These are phyloP conservation scores for Wallacemonas collosoma DNA, from an alignment of 208 protist species.

Conservation along the genomic window DNA sequence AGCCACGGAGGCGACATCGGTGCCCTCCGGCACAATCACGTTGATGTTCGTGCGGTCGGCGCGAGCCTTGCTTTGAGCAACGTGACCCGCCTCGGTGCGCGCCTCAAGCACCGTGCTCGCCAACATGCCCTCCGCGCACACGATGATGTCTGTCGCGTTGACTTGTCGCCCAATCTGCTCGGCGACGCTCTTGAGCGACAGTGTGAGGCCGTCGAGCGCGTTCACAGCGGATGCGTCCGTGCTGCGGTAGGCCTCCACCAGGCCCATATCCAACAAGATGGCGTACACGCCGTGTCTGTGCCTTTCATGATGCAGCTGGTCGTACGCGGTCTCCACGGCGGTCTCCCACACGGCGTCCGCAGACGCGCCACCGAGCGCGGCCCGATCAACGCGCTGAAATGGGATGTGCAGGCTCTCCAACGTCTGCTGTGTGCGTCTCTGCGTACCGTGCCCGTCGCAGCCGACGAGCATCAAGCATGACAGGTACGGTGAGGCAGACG, in stretches of 20 bases:
- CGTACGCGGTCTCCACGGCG: conserved; percentile 60
- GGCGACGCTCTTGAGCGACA: conserved; percentile 60
- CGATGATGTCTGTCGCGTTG: conserved; percentile 59
- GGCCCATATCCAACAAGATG: conserved; percentile 60
- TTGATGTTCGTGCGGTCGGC: conserved; percentile 36
- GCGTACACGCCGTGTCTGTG: conserved; percentile 61
- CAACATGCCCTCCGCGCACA: conserved; percentile 74
- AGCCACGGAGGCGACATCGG: conserved; percentile 65
- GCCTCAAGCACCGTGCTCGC: conserved; percentile 68
- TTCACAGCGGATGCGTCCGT: conserved; percentile 21
- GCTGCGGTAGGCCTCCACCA: conserved; percentile 46
- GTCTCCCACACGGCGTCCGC: conserved; percentile 47
- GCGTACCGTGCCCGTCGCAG: conserved; percentile 64
- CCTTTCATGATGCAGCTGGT: conserved; percentile 40
- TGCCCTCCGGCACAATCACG: conserved; percentile 69
- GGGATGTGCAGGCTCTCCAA: conserved; percentile 54
- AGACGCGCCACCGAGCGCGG: background rate
- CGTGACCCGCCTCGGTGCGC: conserved; percentile 35
- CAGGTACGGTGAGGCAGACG: conserved; percentile 17
- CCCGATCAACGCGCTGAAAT: background rate
- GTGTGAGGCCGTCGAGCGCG: conserved; percentile 32
- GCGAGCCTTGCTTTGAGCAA: background rate
- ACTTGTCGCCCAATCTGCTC: conserved; percentile 73
- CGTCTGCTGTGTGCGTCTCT: background rate
- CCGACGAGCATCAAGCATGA: conserved; percentile 85